Base-by-base conservation (phyloP, 306 rosid genomes). In the Luffa aegyptiaca region DNA sequence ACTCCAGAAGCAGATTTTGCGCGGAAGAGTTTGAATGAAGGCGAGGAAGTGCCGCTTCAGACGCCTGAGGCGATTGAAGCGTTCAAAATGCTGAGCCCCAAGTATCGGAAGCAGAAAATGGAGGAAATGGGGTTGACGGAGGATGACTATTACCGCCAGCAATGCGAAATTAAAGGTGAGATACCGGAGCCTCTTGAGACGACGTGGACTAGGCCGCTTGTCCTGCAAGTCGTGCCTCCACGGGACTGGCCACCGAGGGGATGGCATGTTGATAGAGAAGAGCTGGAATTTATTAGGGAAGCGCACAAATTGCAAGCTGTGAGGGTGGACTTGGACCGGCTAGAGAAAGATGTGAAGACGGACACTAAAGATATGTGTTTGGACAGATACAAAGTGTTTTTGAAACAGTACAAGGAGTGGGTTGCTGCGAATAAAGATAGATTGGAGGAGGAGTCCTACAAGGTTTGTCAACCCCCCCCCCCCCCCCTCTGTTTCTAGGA, bases 221-320 rank as follows among this genome's bases (percentile, higher is more conserved):
- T 95, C 31, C 68, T 89, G 21, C 85, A 88, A 35, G 86, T 81
- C 13, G 86, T 95, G 58, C 96, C 97, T 45, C 98, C 98, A 13
- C 74, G 98, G 18, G 98, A 95, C 82, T 95, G 98, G 98, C 98
- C 98, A 4, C 98, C 98, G 26, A 70, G 91, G 63, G 98, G 92
- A 5, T 95, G 98, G 98, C 87, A 87, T 83, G 98, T 95, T 5
- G 96, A 95, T 62, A 86, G 84, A 82, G 57, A 89, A 87, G 98
- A 95, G 84, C 86, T 92, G 65, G 93, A 88, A 82, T 93, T 83
- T 37, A 93, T 95, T 42, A 88, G 99, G 3, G 97, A 83, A 70
- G 94, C 96, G 9, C 97, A 95, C 58, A 93, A 83, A 82, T 41
- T 89, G 90, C 86, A 79, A 88, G 84, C 83, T 0, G 90, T 71